Evolutionary conservation across 805 yeast species (phyloP).

Genomic region (Starmerella stigmatis): DNA sequence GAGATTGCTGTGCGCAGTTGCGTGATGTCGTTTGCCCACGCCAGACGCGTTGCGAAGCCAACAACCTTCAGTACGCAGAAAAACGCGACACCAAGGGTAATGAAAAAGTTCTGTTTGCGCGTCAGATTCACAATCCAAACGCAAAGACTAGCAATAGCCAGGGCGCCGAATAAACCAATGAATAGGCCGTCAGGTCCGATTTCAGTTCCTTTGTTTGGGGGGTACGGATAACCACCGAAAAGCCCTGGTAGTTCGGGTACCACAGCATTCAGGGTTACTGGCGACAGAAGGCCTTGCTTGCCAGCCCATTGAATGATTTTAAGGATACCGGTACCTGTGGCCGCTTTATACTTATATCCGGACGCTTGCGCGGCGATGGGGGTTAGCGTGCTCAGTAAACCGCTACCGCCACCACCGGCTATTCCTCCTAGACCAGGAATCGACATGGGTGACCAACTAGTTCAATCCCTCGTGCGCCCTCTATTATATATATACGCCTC

Average conservation of each 20-base stretch:
- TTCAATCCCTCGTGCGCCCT: not conserved
- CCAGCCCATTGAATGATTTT: constrained; percentile 21
- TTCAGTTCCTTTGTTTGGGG: constrained; percentile 33
- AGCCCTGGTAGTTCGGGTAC: constrained; percentile 29
- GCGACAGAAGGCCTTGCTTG: constrained; percentile 14
- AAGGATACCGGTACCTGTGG: constrained; percentile 27
- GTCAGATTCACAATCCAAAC: constrained; percentile 41
- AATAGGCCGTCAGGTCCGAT: constrained; percentile 52
- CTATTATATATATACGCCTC: not conserved
- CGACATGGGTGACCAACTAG: not conserved
- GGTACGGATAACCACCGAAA: constrained; percentile 53
- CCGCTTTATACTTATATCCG: constrained; percentile 20
- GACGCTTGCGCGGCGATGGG: constrained; percentile 17
- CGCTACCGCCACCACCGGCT: constrained; percentile 9
- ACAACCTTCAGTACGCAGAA: constrained; percentile 45
- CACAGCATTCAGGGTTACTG: constrained; percentile 19
- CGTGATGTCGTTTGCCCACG: constrained; percentile 48
- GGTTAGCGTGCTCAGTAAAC: constrained; percentile 16
- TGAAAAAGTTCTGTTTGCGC: constrained; percentile 53
- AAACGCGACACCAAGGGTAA: constrained; percentile 43
- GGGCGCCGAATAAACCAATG: constrained; percentile 41
- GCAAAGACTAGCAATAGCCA: constrained; percentile 39
- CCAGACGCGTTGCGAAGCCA: constrained; percentile 49
- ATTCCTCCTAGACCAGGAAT: constrained; percentile 3
- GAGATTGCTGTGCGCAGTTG: constrained; percentile 43